Evolutionary conservation across 2,329 filamentous ascomycete species (phyloP).

Genomic region (Xylariales sp.): DNA sequence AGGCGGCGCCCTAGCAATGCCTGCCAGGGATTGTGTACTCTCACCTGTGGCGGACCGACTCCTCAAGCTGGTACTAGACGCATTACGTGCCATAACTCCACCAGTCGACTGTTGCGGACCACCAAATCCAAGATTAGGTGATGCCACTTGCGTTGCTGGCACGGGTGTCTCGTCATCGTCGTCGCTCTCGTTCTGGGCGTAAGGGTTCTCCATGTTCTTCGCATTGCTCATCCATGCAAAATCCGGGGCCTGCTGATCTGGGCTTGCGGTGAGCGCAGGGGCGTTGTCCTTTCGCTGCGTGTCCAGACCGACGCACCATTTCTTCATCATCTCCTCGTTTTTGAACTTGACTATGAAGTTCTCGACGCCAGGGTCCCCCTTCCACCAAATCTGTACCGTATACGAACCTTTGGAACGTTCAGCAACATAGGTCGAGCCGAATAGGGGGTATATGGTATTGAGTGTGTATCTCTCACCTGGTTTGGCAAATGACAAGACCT

Average conservation of each 20-base stretch:
- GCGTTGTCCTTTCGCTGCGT: constrained; percentile 63
- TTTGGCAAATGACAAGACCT: constrained; percentile 82
- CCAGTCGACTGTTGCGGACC: constrained; percentile 26
- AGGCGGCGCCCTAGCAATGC: constrained; percentile 56
- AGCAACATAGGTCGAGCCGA: too few relatives aligned
- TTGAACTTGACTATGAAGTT: constrained; percentile 93
- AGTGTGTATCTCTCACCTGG: constrained; percentile 80
- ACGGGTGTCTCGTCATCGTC: constrained; percentile 48
- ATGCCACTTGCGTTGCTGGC: constrained; percentile 21
- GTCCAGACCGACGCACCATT: constrained; percentile 80
- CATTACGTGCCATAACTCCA: constrained; percentile 56
- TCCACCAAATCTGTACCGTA: constrained; percentile 98
- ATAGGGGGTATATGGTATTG: too few relatives aligned
- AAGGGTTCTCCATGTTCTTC: constrained; percentile 72
- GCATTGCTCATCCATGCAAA: constrained; percentile 76
- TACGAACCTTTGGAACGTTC: constrained; percentile 83
- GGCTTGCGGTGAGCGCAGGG: constrained; percentile 40
- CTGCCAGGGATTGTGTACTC: constrained; percentile 54
- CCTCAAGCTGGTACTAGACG: constrained; percentile 70
- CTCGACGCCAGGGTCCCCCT: constrained; percentile 89
- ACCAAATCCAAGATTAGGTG: constrained; percentile 30
- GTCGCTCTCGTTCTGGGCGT: constrained; percentile 62
- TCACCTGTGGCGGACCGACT: constrained; percentile 73
- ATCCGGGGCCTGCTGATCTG: constrained; percentile 57
- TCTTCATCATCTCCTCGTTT: constrained; percentile 89